A percentile compares a stretch with the other conserved stretches of the same genome.
phyloP scores from a whole-genome alignment of 495 filamentous ascomycete genomes.

The Penicillium paradoxum region DNA sequence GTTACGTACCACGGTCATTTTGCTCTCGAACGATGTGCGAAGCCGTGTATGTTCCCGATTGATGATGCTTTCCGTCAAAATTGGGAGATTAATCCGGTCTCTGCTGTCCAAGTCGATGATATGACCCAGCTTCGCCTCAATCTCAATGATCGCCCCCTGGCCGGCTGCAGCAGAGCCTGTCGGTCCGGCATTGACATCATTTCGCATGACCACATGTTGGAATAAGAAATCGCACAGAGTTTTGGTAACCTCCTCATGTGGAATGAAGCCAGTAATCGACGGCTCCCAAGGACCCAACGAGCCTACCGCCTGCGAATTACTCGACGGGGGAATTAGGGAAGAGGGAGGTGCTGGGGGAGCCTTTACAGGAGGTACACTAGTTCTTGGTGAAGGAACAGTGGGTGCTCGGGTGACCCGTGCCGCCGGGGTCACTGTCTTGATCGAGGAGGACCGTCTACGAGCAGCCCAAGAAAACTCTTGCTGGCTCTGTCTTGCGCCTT shows the following conservation, averaged over 20 bases:
- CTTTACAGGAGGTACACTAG: slow-evolving; percentile 5
- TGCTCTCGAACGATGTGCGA: slow-evolving; percentile 63
- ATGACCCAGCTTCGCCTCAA: slow-evolving; percentile 86
- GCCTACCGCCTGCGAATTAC: slow-evolving; percentile 14
- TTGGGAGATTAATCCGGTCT: slow-evolving; percentile 59
- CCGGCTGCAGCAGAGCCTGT: slow-evolving; percentile 45
- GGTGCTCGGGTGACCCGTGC: slow-evolving; percentile 20
- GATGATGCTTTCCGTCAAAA: slow-evolving; percentile 63
- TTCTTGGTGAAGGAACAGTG: slow-evolving; percentile 6
- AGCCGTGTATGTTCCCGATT: slow-evolving; percentile 44
- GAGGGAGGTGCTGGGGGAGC: slow-evolving; percentile 5
- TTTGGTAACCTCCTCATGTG: slow-evolving; percentile 62
- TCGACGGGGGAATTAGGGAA: slow-evolving; percentile 8
- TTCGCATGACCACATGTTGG: slow-evolving; percentile 56
- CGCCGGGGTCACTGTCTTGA: slow-evolving; percentile 17
- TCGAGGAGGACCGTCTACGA: slow-evolving; percentile 24
- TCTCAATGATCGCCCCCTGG: slow-evolving; percentile 72
- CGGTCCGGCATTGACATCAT: slow-evolving; percentile 44
- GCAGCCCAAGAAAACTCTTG: slow-evolving; percentile 22
- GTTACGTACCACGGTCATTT: slow-evolving; percentile 73
- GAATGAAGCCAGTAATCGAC: slow-evolving; percentile 60
- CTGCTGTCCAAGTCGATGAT: slow-evolving; percentile 66
- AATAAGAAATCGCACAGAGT: slow-evolving; percentile 71
- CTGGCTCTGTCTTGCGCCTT: slow-evolving; percentile 22
- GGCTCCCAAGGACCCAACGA: slow-evolving; percentile 66